Evolutionary conservation across 768 basidiomycete genomes (phyloP), one percentile per base, ranked within the genome.

Genomic region (Tremella fuciformis): DNA sequence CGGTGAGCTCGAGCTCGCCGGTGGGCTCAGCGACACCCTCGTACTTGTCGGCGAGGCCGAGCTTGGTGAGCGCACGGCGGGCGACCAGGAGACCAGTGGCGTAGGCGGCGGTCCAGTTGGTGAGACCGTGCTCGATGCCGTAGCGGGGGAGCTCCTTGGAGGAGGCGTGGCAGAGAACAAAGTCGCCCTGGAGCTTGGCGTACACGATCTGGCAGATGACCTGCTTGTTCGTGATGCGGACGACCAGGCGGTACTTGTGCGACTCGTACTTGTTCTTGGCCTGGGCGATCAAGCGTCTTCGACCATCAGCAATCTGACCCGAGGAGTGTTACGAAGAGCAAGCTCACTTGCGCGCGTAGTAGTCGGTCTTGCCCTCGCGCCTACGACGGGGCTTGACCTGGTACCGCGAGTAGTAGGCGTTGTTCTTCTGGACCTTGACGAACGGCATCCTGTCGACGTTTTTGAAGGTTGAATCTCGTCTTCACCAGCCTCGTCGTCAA

Each of bases 241-340:
- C 96, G 63, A 98, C 96, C 8, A 50, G 50, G 69, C 93, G 91
- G 81, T 96, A 96, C 81, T 97, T 96, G 56, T 93, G 92, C 39
- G 91, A 90, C 71, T 94, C 94, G 82, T 96, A 98, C 83, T 98
- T 98, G 86, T 97, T 98, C 84, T 99, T 99, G 59, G 96, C 92
- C 84, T 99, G 96, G 59, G 89, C 86, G 66, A 98, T 86, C 55
- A 99, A 85, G 67, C 93, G 87, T 34, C 51, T 46, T 4, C 4
- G 6, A 46, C 29, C 22, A 46, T 46, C 6, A 46, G 42, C 42
- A 34, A 34, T 11, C 29, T 34, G 29, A 34, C 4, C 29, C 6
- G 11, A 4, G 6, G 29, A 34, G 29, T 34, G 4, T 4, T 34
- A 34, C 16, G n/a, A 15, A 46, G 42, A 15, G 42, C 6, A 4